phyloP scores from a whole-genome alignment of 2,329 filamentous ascomycete species.

The Fusarium continuum region DNA sequence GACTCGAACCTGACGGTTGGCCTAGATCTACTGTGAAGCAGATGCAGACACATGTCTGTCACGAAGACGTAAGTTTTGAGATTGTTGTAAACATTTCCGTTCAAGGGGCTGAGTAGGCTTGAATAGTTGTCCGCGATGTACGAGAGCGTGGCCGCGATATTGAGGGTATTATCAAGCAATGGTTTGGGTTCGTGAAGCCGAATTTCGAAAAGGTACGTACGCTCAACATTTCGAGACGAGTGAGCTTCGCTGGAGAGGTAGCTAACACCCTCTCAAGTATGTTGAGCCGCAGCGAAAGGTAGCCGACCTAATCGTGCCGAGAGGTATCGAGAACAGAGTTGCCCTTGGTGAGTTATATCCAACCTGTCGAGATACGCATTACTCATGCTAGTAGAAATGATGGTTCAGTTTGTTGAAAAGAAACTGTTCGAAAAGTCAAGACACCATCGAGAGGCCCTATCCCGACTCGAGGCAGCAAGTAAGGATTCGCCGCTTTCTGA shows the following conservation, averaged over 20 bases:
- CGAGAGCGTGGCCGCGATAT: slow-evolving; percentile 89
- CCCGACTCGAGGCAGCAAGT: slow-evolving; percentile 76
- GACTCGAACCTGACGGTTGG: slow-evolving; percentile 6
- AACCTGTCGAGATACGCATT: not conserved
- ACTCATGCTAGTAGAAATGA: slow-evolving; percentile 71
- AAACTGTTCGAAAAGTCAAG: slow-evolving; percentile 87
- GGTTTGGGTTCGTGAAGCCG: slow-evolving; percentile 95
- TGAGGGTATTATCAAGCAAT: slow-evolving; percentile 96
- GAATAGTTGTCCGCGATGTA: slow-evolving; percentile 82
- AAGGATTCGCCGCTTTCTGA: slow-evolving; percentile 77
- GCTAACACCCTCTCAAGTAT: slow-evolving; percentile 59
- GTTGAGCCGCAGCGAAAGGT: slow-evolving; percentile 92
- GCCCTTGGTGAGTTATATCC: slow-evolving; percentile 72
- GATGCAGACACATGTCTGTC: slow-evolving; percentile 94
- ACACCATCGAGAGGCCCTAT: slow-evolving; percentile 81
- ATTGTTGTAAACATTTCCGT: not conserved
- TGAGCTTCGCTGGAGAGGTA: not conserved
- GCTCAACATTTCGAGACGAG: not conserved
- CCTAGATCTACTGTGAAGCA: slow-evolving; percentile 91
- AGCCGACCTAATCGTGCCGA: slow-evolving; percentile 93
- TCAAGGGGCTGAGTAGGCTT: slow-evolving; percentile 17
- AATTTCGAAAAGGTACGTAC: slow-evolving; percentile 80
- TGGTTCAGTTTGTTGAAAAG: slow-evolving; percentile 90
- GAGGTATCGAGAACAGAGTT: slow-evolving; percentile 93
- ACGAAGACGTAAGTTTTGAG: slow-evolving; percentile 72